phyloP scores from a whole-genome alignment of 495 filamentous ascomycete genomes.

The Lasiosphaeris hirsuta region DNA sequence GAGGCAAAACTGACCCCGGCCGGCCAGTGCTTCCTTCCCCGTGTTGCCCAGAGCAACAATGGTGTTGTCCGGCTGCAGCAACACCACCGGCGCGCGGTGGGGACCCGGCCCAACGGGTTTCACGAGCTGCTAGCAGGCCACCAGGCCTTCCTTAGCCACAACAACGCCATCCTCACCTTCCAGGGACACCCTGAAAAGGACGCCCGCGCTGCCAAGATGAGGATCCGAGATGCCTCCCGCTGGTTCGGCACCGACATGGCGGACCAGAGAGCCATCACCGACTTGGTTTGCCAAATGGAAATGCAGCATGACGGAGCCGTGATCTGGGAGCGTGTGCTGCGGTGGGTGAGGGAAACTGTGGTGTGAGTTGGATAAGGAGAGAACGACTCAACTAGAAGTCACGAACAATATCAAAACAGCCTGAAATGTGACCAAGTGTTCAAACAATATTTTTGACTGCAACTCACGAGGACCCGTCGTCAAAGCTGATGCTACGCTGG shows the following conservation, averaged over 20 bases:
- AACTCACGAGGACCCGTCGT: neutral
- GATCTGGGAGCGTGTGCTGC: conserved; percentile 42
- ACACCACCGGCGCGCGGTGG: conserved; percentile 44
- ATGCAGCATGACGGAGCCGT: conserved; percentile 39
- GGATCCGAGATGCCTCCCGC: conserved; percentile 34
- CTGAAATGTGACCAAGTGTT: no score
- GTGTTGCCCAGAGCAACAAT: neutral
- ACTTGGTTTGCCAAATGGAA: conserved; percentile 24
- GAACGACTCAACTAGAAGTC: neutral
- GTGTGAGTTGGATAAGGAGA: neutral
- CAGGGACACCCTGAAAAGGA: conserved; percentile 52
- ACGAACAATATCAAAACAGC: no score
- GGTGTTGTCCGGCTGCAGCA: conserved; percentile 35
- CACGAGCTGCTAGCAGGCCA: conserved; percentile 33
- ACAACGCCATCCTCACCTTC: conserved; percentile 43
- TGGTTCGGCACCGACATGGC: conserved; percentile 40
- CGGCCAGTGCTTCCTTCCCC: conserved; percentile 37
- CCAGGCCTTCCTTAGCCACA: conserved; percentile 40
- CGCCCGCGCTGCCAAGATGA: conserved; percentile 34
- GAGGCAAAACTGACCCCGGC: conserved; percentile 33
- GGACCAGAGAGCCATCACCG: conserved; percentile 17
- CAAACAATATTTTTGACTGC: no score
- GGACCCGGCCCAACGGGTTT: conserved; percentile 31
- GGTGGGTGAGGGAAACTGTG: conserved; percentile 36
- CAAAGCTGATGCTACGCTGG: neutral